Base-by-base conservation (phyloP, 345 rosid species). In the Pseudoturritis turrita region DNA sequence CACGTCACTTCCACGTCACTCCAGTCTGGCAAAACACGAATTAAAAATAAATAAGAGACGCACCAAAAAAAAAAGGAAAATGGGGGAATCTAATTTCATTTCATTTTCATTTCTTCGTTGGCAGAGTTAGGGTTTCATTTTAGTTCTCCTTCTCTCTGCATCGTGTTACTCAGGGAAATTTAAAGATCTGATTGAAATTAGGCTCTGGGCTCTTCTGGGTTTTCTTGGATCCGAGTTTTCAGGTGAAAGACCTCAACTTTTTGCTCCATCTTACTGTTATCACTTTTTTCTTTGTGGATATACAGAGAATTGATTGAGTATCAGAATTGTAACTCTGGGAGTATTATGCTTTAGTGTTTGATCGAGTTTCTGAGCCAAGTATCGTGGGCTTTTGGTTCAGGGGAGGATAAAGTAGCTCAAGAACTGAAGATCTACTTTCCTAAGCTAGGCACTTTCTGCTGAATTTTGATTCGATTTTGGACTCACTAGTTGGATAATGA, bases 121-220 rank as follows among this genome's bases (percentile, higher is more conserved):
- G 60, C 78, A 60, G 49, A 61, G 60, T 35, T 75, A 68, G 74
- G 78, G 74, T 45, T n/a, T 52, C 62, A 29, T 12, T 65, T 65
- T 11, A 39, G 39, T 39, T 66, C 53, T 44, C 62, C 36, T 26
- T 52, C 19, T 68, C 69, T 75, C 57, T 67, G 28, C 4, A 40
- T 71, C 68, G 33, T 71, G 0, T 18, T 33, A 35, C 60, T 71
- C 28, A 6, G 56, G 6, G 13, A 6, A 51, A n/a, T 31, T 47
- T 4, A 13, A 35, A 52, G 73, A 68, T 75, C 69, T 60, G 35
- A 44, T 33, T 51, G 56, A 5, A 41, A 40, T 73, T 52, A 65
- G 35, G 14, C 68, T 58, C 45, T 51, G 53, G 12, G 3, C 36
- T 59, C 68, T 52, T 44, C 17, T 74, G 62, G 31, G 62, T 41